These are phyloP conservation scores for Reticulascus tulasneorum DNA, from an alignment of 2,329 filamentous ascomycete species.

Conservation along the genomic window DNA sequence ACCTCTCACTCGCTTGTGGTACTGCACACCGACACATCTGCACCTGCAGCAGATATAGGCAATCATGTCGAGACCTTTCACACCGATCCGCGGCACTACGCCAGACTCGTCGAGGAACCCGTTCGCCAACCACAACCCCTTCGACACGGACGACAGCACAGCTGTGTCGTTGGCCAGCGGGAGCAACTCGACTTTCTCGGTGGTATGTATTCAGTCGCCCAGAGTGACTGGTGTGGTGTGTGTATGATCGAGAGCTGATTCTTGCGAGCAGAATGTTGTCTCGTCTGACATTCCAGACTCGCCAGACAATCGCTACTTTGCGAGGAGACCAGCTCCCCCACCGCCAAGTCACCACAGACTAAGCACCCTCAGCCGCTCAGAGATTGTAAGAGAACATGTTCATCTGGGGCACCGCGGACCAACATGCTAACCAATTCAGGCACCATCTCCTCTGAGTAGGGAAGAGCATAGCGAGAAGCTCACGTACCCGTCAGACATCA, in stretches of 20 bases:
- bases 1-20: too few species aligned
- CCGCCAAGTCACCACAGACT: too few species aligned
- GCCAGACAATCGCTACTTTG: too few species aligned
- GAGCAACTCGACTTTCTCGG: constrained; percentile 15
- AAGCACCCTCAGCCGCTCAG: constrained; percentile 13
- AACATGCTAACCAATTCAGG: too few species aligned
- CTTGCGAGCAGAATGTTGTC: too few species aligned
- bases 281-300: too few species aligned
- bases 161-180: constrained; percentile 11
- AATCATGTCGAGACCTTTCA: constrained; percentile 12
- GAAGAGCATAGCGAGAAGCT: constrained; percentile 11
- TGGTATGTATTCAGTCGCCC: constrained; percentile 13
- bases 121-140: constrained; percentile 13
- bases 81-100: constrained; percentile 1
- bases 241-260: too few species aligned
- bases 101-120: constrained; percentile 13
- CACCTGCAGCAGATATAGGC: too few species aligned
- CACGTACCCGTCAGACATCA: constrained; percentile 4
- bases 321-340: too few species aligned
- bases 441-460: constrained; percentile 13
- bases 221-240: too few species aligned
- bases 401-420: too few species aligned
- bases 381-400: constrained; percentile 14
- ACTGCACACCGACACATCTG: too few species aligned
- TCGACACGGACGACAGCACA: constrained; percentile 15